phyloP scores from a whole-genome alignment of 192 early-diverging fungal genomes.

The Coemansia sp. region DNA sequence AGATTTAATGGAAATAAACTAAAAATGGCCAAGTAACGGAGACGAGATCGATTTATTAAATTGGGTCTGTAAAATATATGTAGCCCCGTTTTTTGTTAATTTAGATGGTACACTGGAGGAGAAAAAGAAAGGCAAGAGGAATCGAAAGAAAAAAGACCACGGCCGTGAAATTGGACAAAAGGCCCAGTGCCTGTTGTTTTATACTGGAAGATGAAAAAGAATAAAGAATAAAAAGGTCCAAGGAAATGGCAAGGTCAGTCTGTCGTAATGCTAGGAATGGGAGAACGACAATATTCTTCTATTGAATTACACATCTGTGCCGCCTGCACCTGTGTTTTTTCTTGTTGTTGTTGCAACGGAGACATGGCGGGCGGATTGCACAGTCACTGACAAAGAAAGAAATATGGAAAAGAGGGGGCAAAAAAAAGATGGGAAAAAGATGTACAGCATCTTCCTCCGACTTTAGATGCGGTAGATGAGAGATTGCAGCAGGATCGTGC shows the following conservation, averaged over 20 bases:
- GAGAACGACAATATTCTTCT: no score
- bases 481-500: slow-evolving; percentile 1
- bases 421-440: no score
- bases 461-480: not conserved
- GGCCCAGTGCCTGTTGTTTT: slow-evolving; percentile 4
- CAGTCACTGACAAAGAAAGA: no score
- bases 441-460: no score
- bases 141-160: not conserved
- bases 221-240: no score
- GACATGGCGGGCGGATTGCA: not conserved
- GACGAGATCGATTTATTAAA: not conserved
- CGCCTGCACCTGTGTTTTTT: no score
- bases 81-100: not conserved
- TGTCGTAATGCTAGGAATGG: no score
- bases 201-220: not conserved
- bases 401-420: no score
- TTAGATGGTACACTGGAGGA: not conserved
- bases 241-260: no score
- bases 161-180: not conserved
- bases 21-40: not conserved
- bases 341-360: no score
- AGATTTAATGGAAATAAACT: not conserved
- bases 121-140: not conserved
- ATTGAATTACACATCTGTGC: no score
- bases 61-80: not conserved